Evolutionary conservation across 2,329 filamentous ascomycete genomes (phyloP), one percentile per base, ranked within the genome.

Genomic region (Pyrenochaeta sp.): DNA sequence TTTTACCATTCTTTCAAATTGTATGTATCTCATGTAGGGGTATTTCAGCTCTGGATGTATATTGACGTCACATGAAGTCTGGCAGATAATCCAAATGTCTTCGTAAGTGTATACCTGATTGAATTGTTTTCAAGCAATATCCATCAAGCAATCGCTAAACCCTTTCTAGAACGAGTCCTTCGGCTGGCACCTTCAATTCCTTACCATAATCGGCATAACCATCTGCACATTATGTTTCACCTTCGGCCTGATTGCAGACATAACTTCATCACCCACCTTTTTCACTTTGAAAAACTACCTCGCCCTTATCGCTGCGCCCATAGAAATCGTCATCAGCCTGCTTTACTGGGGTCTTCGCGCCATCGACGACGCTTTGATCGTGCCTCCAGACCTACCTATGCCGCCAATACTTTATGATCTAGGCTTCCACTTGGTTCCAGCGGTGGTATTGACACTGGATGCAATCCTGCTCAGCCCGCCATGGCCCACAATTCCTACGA

Each of bases 121-220:
- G 11, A n/a, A 12, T 5, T 15, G 5, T 17, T 21, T 12, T 42
- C 23, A 3, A 17, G 15, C 21, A 42, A 30, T 17, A 29, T 29
- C 12, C 7, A 12, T 23, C 9, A 27, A 37, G 21, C 17, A 30
- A 12, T 36, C 43, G 37, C 55, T 61, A 63, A 55, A 61, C 35
- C 2, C 29, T n/a, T 10, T 3, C 9, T 79, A 45, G 81, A 82
- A 83, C 45, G 76, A 80, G 0, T 81, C 85, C 1, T 90, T 88
- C 64, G 89, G 89, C 51, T 87, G 88, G 76, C 83, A 90, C 67
- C 84, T 87, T 58, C 87, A 90, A 72, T 91, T 89, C 67, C 81
- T 92, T 29, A 92, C 89, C 60, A 91, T 91, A 68, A 83, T 92
- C 52, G 89, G 88, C 21, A 82, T 92, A 37, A 78, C 81, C 1